Conservation (phyloP, 139 green algal species). For the Micromonas pusilla region DNA sequence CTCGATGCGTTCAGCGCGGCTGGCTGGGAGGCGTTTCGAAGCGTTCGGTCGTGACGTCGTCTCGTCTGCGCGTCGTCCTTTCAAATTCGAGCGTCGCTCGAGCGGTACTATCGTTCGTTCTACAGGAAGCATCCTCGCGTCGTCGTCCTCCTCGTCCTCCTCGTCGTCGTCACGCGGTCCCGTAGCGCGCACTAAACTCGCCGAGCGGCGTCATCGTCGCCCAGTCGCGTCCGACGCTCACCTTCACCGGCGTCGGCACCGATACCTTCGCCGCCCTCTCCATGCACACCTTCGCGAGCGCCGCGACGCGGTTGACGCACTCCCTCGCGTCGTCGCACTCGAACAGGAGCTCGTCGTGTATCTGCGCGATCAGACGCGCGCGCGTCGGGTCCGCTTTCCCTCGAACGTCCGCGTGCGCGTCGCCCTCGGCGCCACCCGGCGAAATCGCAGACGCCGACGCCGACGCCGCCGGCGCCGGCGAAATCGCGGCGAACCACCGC, state of each 20-base stretch:
- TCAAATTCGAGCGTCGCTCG: no score
- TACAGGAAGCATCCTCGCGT: no score
- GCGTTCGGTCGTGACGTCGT: no score
- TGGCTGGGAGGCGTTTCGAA: no score
- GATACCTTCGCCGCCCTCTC: conserved; percentile 43
- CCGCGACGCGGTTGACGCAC: conserved; percentile 32
- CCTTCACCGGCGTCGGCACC: conserved; percentile 62
- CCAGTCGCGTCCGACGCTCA: conserved; percentile 59
- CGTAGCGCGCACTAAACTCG: background rate
- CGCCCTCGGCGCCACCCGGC: conserved; percentile 18
- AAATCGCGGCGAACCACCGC: background rate
- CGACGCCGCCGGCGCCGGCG: background rate
- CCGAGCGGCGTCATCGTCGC: conserved; percentile 44
- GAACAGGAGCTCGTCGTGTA: conserved; percentile 85
- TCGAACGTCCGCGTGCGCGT: background rate
- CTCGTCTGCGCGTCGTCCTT: no score
- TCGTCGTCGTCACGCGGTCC: background rate
- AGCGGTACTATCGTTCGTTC: no score
- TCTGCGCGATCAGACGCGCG: conserved; percentile 41
- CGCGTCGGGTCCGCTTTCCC: no score
- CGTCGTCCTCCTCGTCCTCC: background rate
- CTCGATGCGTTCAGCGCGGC: no score
- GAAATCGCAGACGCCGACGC: no score
- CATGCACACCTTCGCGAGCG: conserved; percentile 49
- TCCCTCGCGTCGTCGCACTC: conserved; percentile 46